Percentiles rank a stretch among this genome's conserved stretches.
Conservation (phyloP, 768 basidiomycete genomes). For the Leucosporidium yakuticum region DNA sequence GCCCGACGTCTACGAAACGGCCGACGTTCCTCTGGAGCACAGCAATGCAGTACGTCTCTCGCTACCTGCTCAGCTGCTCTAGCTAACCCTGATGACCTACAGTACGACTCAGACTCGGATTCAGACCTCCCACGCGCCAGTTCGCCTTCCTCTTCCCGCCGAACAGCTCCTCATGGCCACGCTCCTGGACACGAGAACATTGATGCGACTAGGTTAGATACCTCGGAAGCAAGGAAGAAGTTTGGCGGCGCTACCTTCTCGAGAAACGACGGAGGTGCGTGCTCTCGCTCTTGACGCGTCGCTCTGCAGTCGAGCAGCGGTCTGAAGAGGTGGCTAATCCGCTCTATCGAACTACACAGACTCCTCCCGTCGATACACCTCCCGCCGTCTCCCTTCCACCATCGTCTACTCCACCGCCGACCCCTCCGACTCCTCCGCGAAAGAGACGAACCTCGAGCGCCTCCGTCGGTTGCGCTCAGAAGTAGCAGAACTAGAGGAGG, state of each 20-base stretch:
- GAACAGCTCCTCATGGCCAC: not conserved
- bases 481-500: slow-evolving; percentile 68
- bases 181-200: slow-evolving; percentile 7
- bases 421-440: slow-evolving; percentile 22
- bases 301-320: too few relatives aligned
- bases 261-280: not conserved
- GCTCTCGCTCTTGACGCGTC: too few relatives aligned
- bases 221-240: slow-evolving; percentile 19
- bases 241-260: slow-evolving; percentile 15
- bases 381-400: slow-evolving; percentile 42
- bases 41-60: not conserved
- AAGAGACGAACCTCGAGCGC: slow-evolving; percentile 44
- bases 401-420: slow-evolving; percentile 35
- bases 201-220: slow-evolving; percentile 12
- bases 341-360: too few relatives aligned
- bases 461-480: slow-evolving; percentile 62
- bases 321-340: too few relatives aligned
- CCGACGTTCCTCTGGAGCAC: slow-evolving; percentile 54
- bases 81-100: not conserved
- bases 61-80: not conserved
- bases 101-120: slow-evolving; percentile 37
- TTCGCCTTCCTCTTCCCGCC: not conserved
- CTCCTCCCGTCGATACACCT: not conserved
- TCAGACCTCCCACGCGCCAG: slow-evolving; percentile 22
- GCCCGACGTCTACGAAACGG: slow-evolving; percentile 86